phyloP scores from a whole-genome alignment of 2,329 filamentous ascomycete genomes.

The Fusarium agapanthi region DNA sequence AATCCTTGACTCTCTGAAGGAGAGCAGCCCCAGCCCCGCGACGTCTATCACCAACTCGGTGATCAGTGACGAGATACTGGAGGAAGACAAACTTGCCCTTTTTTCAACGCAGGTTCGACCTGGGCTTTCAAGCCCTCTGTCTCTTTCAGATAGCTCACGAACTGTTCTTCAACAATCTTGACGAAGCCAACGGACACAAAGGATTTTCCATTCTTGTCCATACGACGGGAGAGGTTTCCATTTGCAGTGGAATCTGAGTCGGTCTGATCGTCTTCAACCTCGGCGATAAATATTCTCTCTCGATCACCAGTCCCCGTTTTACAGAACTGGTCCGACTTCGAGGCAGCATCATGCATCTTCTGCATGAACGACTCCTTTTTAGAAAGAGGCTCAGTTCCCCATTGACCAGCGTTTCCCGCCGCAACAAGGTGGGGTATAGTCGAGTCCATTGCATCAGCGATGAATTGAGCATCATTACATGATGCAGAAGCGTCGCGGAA shows the following conservation, averaged over 20 bases:
- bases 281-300: slow-evolving; percentile 42
- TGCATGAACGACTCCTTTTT: slow-evolving; percentile 34
- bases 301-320: slow-evolving; percentile 35
- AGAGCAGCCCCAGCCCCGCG: slow-evolving; percentile 27
- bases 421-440: slow-evolving; percentile 41
- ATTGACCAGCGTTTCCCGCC: slow-evolving; percentile 42
- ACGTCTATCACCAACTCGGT: slow-evolving; percentile 17
- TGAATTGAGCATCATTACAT: slow-evolving; percentile 42
- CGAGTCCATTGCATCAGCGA: slow-evolving; percentile 45
- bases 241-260: background rate
- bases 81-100: slow-evolving; percentile 29
- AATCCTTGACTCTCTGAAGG: slow-evolving; percentile 26
- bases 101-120: slow-evolving; percentile 10
- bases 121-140: slow-evolving; percentile 17
- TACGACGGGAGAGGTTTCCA: slow-evolving; percentile 22
- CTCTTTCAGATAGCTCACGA: slow-evolving; percentile 17
- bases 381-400: slow-evolving; percentile 41
- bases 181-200: slow-evolving; percentile 28
- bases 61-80: slow-evolving; percentile 23
- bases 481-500: slow-evolving; percentile 36
- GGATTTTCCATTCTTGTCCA: slow-evolving; percentile 19
- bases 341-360: slow-evolving; percentile 30
- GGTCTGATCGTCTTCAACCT: slow-evolving; percentile 29
- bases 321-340: slow-evolving; percentile 38
- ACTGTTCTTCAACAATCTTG: slow-evolving; percentile 3